Evolutionary conservation across 495 filamentous ascomycete species (phyloP).

Genomic region (Penicillium coprophilum): DNA sequence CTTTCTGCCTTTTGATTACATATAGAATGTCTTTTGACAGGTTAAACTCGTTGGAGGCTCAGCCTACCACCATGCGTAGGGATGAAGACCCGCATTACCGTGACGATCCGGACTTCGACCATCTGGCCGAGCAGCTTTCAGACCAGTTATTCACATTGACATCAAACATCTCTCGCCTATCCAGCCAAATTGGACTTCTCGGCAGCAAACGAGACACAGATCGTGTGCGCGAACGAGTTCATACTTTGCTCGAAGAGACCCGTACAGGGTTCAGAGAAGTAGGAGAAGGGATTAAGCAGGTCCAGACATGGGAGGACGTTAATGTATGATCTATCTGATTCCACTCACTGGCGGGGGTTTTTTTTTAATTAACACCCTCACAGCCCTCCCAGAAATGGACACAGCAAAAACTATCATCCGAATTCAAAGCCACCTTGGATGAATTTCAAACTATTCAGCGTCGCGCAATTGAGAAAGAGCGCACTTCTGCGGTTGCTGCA

Average conservation of each 20-base stretch:
- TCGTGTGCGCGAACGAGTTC: conserved; percentile 84
- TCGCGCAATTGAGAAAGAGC: conserved; percentile 85
- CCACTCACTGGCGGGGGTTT: neutral
- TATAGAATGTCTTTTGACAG: conserved; percentile 86
- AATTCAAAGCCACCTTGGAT: conserved; percentile 80
- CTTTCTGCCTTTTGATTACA: conserved; percentile 2
- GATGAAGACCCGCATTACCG: conserved; percentile 69
- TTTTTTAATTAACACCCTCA: conserved; percentile 16
- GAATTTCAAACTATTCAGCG: conserved; percentile 92
- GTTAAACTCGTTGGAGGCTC: conserved; percentile 77
- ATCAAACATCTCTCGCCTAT: conserved; percentile 77
- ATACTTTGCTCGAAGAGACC: conserved; percentile 80
- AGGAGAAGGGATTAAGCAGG: conserved; percentile 88
- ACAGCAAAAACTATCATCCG: conserved; percentile 87
- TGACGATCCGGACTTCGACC: conserved; percentile 91
- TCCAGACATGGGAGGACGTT: conserved; percentile 87
- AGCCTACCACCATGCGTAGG: conserved; percentile 65
- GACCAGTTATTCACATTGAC: conserved; percentile 85
- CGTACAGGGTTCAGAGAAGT: conserved; percentile 85
- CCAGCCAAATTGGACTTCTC: conserved; percentile 75
- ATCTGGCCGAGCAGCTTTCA: conserved; percentile 74
- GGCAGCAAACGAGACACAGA: conserved; percentile 91
- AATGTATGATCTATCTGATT: conserved; percentile 59
- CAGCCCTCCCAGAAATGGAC: conserved; percentile 91
- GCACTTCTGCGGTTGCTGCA: conserved; percentile 77